phyloP scores from a whole-genome alignment of 176 grass and related monocot species.

The Juncus effusus region DNA sequence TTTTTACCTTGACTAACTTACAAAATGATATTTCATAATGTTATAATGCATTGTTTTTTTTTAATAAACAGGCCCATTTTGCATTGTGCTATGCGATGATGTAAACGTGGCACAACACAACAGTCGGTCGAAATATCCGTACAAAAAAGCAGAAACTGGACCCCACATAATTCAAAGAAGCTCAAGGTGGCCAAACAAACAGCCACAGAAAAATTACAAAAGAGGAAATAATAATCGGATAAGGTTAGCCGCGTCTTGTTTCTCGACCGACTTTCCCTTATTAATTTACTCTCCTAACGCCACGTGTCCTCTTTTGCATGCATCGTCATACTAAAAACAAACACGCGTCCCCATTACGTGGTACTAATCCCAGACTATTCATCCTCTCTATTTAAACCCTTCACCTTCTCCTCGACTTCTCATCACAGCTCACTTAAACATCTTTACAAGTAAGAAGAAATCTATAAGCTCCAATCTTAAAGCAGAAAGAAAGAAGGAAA shows the following conservation, averaged over 20 bases:
- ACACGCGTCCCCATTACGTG: slow-evolving; percentile 25
- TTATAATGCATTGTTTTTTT: too few species aligned
- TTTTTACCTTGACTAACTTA: too few species aligned
- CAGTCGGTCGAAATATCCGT: too few species aligned
- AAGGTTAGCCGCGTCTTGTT: neutral
- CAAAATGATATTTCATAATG: too few species aligned
- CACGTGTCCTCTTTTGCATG: slow-evolving; percentile 11
- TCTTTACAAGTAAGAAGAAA: neutral
- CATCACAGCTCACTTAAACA: neutral
- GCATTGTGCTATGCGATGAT: too few species aligned
- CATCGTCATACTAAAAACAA: neutral
- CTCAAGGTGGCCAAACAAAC: neutral
- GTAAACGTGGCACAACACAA: too few species aligned
- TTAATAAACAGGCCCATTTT: too few species aligned
- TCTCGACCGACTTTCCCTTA: neutral
- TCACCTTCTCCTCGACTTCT: neutral
- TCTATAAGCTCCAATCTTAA: neutral
- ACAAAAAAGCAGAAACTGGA: neutral
- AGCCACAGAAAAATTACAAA: neutral
- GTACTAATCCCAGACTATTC: neutral
- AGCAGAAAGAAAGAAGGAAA: neutral
- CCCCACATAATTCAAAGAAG: neutral
- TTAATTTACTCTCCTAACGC: neutral
- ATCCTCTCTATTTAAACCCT: slow-evolving; percentile 12
- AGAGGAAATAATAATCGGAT: neutral